Evolutionary conservation across 768 basidiomycete species (phyloP).

Genomic region (Clathrus columnatus): DNA sequence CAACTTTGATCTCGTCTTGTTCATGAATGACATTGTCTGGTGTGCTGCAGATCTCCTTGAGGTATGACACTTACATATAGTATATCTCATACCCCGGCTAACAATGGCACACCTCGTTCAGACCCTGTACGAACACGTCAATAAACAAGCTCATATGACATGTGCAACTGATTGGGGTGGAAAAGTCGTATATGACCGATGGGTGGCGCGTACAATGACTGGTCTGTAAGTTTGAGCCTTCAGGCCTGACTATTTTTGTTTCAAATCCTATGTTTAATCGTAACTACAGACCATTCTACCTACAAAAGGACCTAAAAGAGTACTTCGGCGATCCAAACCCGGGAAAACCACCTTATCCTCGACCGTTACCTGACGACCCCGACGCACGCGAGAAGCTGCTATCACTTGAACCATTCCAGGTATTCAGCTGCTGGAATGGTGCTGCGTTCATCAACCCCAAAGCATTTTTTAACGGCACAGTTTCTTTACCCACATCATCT

Average conservation of each 20-base stretch:
- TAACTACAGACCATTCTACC: slow-evolving; percentile 31
- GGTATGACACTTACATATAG: slow-evolving; percentile 21
- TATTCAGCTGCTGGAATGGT: slow-evolving; percentile 43
- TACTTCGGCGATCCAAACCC: slow-evolving; percentile 29
- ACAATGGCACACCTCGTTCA: too few species aligned
- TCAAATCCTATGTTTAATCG: slow-evolving; percentile 21
- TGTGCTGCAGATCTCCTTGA: slow-evolving; percentile 38
- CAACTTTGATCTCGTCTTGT: slow-evolving; percentile 26
- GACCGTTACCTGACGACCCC: slow-evolving; percentile 35
- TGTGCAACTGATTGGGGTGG: slow-evolving; percentile 40
- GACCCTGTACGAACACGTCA: slow-evolving; percentile 30
- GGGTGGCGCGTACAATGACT: slow-evolving; percentile 16
- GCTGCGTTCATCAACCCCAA: slow-evolving; percentile 37
- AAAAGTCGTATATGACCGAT: slow-evolving; percentile 33
- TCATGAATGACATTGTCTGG: slow-evolving; percentile 41
- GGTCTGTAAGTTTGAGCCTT: not conserved
- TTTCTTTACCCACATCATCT: not conserved
- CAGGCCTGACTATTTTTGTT: not conserved
- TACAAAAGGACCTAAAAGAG: slow-evolving; percentile 36
- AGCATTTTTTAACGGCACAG: slow-evolving; percentile 29
- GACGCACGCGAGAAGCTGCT: slow-evolving; percentile 34
- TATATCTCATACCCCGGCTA: too few species aligned
- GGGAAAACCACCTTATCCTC: slow-evolving; percentile 17
- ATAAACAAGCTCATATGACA: slow-evolving; percentile 38
- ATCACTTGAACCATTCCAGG: slow-evolving; percentile 34